Percentiles rank a stretch among this genome's conserved stretches.
Evolutionary conservation across 768 basidiomycete genomes (phyloP).

Genomic region (Boletus speciosus): DNA sequence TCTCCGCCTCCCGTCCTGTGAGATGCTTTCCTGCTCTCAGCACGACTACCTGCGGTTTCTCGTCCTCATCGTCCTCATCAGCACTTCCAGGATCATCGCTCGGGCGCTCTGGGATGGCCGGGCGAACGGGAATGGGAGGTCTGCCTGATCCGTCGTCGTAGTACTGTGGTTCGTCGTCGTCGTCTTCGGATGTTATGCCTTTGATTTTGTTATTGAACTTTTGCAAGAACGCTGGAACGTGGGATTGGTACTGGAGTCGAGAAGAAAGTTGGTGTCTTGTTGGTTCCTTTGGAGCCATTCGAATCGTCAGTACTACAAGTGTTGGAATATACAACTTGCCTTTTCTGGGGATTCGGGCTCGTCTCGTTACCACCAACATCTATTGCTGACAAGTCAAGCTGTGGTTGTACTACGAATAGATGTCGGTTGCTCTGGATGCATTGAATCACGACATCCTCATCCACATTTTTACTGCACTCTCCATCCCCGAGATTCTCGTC

Average conservation of each 20-base stretch:
- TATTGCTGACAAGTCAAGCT: neutral
- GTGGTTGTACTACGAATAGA: neutral
- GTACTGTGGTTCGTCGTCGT: constrained; percentile 45
- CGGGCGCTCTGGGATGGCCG: constrained; percentile 66
- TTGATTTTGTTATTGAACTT: constrained; percentile 62
- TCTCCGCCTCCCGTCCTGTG: constrained; percentile 71
- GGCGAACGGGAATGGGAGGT: constrained; percentile 71
- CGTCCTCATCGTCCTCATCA: constrained; percentile 69
- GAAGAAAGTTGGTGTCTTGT: constrained; percentile 71
- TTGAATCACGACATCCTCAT: constrained; percentile 40
- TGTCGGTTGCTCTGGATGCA: constrained; percentile 19
- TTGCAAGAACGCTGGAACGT: constrained; percentile 61
- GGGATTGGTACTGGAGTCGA: constrained; percentile 58
- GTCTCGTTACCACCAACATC: neutral
- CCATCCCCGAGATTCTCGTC: constrained; percentile 40
- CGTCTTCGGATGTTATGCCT: constrained; percentile 49
- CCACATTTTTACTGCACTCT: constrained; percentile 32
- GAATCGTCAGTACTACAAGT: neutral
- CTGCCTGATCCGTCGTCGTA: constrained; percentile 68
- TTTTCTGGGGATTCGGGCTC: constrained; percentile 9
- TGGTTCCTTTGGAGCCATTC: constrained; percentile 54
- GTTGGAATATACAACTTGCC: constrained; percentile 7
- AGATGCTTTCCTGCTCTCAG: constrained; percentile 87
- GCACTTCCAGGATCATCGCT: constrained; percentile 68
- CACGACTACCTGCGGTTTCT: constrained; percentile 87